These are phyloP conservation scores for Penicillium sp. DNA, from an alignment of 2,329 filamentous ascomycete species.

Conservation along the genomic window DNA sequence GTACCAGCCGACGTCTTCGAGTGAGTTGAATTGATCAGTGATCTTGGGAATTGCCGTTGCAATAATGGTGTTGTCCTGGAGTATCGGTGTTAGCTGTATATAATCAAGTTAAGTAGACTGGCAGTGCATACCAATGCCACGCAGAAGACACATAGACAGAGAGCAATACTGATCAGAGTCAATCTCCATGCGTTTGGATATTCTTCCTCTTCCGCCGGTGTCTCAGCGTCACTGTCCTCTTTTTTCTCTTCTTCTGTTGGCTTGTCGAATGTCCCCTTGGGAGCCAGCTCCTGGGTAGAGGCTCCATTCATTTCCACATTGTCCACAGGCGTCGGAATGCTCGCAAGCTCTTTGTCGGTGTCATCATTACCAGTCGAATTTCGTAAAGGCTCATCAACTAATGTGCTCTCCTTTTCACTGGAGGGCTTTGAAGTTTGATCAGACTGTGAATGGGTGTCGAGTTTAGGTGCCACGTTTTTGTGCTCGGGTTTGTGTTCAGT, in stretches of 20 bases:
- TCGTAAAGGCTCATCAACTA: conserved; percentile 14
- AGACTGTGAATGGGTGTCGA: conserved; percentile 2
- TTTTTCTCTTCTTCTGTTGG: conserved; percentile 6
- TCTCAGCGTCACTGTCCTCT: conserved; percentile 3
- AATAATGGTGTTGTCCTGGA: conserved; percentile 45
- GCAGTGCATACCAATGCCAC: conserved; percentile 33
- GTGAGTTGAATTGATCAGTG: conserved; percentile 48
- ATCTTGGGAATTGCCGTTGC: conserved; percentile 50
- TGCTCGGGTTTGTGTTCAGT: not conserved
- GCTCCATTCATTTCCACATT: not conserved
- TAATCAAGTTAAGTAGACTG: not conserved
- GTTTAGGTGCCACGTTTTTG: not conserved
- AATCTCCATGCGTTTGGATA: conserved; percentile 37
- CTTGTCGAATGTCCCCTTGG: conserved; percentile 9
- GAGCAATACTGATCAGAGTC: conserved; percentile 34
- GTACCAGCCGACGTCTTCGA: conserved; percentile 51
- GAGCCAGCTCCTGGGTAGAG: conserved; percentile 17
- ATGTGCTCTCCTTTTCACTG: conserved; percentile 25
- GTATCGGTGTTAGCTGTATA: not conserved
- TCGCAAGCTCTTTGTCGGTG: conserved; percentile 9
- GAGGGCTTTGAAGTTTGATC: conserved; percentile 12
- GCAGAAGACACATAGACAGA: conserved; percentile 42
- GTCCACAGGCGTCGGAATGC: not conserved
- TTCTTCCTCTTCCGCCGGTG: conserved; percentile 23
- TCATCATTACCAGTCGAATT: not conserved